phyloP scores from a whole-genome alignment of 176 grass and related monocot species.

The Luzula sylvatica region DNA sequence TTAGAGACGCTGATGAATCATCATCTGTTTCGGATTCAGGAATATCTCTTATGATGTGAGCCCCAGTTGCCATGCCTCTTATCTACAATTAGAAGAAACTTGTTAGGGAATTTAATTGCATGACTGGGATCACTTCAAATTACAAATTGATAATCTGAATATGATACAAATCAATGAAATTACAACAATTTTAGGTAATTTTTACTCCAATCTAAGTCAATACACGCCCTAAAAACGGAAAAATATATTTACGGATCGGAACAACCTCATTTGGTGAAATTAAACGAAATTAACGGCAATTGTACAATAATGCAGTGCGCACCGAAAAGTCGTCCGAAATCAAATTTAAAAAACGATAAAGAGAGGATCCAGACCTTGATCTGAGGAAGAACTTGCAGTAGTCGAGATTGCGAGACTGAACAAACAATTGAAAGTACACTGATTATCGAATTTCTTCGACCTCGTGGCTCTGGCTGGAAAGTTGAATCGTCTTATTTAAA shows the following conservation, averaged over 20 bases:
- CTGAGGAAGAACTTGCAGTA: neutral
- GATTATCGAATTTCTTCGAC: too few relatives aligned
- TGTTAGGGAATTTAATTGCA: too few relatives aligned
- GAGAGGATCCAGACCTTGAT: constrained; percentile 22
- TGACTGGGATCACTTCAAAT: too few relatives aligned
- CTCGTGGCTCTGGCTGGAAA: constrained; percentile 11
- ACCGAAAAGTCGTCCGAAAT: neutral
- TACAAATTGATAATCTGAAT: neutral
- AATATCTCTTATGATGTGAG: constrained; percentile 6
- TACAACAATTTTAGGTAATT: neutral
- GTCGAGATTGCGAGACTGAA: neutral
- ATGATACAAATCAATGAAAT: neutral
- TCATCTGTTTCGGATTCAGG: constrained; percentile 20
- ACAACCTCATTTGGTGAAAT: neutral
- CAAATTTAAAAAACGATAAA: constrained; percentile 5
- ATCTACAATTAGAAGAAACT: too few relatives aligned
- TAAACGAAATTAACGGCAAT: neutral
- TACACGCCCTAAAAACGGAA: neutral
- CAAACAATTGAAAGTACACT: constrained; percentile 13
- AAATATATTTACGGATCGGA: neutral
- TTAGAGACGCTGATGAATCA: neutral
- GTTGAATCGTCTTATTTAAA: neutral
- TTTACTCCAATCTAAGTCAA: neutral
- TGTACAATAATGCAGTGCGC: neutral
- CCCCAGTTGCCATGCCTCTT: constrained; percentile 8